A percentile compares a stretch with the other conserved stretches of the same genome.
Evolutionary conservation across 2,329 filamentous ascomycete genomes (phyloP).

Genomic region (Epichloe hybrida): DNA sequence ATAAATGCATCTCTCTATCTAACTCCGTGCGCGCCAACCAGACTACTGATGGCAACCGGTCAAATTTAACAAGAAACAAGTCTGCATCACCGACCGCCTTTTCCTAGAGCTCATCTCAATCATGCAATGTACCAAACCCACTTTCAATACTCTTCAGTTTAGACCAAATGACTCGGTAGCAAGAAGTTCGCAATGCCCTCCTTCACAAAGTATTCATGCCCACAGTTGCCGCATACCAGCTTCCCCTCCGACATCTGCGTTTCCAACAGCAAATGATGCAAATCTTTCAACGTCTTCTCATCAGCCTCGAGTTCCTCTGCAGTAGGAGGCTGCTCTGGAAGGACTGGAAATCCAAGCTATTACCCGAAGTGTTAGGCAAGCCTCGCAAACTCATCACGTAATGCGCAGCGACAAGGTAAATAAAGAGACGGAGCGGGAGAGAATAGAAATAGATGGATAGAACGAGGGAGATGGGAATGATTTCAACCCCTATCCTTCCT

Average conservation of each 20-base stretch:
- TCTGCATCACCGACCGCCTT: not conserved
- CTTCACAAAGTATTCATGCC: slow-evolving; percentile 86
- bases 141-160: not conserved
- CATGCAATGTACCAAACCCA: not conserved
- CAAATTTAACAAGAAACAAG: not conserved
- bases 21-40: slow-evolving; percentile 1
- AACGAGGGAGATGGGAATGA: too few species aligned
- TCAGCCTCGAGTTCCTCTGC: slow-evolving; percentile 48
- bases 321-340: slow-evolving; percentile 52
- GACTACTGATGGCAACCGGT: not conserved
- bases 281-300: slow-evolving; percentile 58
- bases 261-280: slow-evolving; percentile 75
- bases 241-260: slow-evolving; percentile 77
- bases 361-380: too few species aligned
- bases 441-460: too few species aligned
- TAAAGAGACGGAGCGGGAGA: too few species aligned
- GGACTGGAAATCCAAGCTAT: slow-evolving; percentile 64
- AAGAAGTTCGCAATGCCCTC: slow-evolving; percentile 96
- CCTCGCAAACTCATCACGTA: too few species aligned
- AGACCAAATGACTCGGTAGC: slow-evolving; percentile 77
- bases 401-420: too few species aligned
- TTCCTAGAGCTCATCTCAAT: not conserved
- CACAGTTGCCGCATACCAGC: slow-evolving; percentile 80
- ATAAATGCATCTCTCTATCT: not conserved
- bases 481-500: too few species aligned